Base-by-base conservation (phyloP, 2,329 filamentous ascomycete genomes). In the Epicoccum nigrum region DNA sequence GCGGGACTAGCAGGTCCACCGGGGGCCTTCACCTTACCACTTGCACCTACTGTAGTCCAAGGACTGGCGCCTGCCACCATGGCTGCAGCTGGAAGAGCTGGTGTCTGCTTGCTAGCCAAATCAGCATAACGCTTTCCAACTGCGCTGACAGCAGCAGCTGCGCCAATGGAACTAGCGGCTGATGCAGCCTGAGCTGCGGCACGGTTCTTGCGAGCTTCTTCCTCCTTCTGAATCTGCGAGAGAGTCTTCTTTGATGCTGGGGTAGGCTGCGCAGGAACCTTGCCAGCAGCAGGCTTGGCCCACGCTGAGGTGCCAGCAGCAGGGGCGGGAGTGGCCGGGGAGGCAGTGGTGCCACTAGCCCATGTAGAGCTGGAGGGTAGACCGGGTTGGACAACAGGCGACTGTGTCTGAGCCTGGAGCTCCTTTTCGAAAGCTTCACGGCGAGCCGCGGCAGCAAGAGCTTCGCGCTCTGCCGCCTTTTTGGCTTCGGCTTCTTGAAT, bases 401-500 rank as follows among this genome's bases (percentile, higher is more conserved):
- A 78, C 74, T 81, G 80, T 74, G 87, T 79, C 79, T 88, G 74
- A 74, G 48, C 82, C 74, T 76, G 84, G 77, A 87, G 76, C 68
- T 97, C 93, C 69, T 90, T 90, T 74, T 97, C 92, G 8, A 90
- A 83, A 13, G 86, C 82, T 39, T 86, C 86, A 62, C 89, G 90
- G 61, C 92, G 88, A 54, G 88, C 83, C 33, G 90, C 88, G 28
- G 87, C 86, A 13, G 90, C 91, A 45, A 86, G 77, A 67, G 94
- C 91, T 68, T 97, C 93, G 11, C 85, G 87, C 75, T 95, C 90
- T 43, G 93, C 93, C 9, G 92, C 92, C 71, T 94, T 95, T 68
- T 89, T 90, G 28, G 93, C 93, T 73, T 99, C 94, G 4, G 90
- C 88, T 73, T 96, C 93, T 72, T 99, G 94, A 19, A 99, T 99